Conservation (phyloP, 2,329 filamentous ascomycete species). For the Arthrinium puccinioides region DNA sequence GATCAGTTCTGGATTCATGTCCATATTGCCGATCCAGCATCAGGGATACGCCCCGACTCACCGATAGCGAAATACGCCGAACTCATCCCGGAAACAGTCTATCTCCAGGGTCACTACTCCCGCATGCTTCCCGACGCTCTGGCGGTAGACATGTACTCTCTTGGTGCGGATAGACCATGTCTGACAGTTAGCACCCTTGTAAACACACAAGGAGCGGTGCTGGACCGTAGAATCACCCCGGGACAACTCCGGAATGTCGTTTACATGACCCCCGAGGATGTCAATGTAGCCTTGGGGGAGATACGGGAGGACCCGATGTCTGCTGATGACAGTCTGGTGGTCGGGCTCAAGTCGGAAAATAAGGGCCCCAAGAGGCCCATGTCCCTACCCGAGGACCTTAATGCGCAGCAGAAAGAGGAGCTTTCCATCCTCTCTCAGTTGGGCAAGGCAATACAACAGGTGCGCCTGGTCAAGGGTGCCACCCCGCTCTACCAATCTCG, state of each 20-base stretch:
- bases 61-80: conserved; percentile 54
- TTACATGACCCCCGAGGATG: conserved; percentile 46
- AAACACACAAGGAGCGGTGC: conserved; percentile 41
- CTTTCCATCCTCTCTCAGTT: conserved; percentile 41
- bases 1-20: conserved; percentile 67
- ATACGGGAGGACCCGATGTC: conserved; percentile 16
- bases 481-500: conserved; percentile 39
- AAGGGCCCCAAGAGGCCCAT: conserved; percentile 32
- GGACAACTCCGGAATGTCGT: conserved; percentile 47
- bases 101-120: conserved; percentile 49
- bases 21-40: conserved; percentile 73
- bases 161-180: conserved; percentile 41
- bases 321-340: conserved; percentile 16
- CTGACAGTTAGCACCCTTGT: conserved; percentile 58
- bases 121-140: conserved; percentile 50
- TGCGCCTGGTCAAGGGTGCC: conserved; percentile 38
- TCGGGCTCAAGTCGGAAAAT: conserved; percentile 22
- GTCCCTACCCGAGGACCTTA: conserved; percentile 33
- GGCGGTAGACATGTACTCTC: conserved; percentile 44
- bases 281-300: conserved; percentile 36
- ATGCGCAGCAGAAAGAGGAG: conserved; percentile 33
- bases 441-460: conserved; percentile 34
- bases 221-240: conserved; percentile 48
- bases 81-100: conserved; percentile 51
- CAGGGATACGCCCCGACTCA: conserved; percentile 54